phyloP scores from a whole-genome alignment of 129 eudicot species.

The Helianthus tuberosus region DNA sequence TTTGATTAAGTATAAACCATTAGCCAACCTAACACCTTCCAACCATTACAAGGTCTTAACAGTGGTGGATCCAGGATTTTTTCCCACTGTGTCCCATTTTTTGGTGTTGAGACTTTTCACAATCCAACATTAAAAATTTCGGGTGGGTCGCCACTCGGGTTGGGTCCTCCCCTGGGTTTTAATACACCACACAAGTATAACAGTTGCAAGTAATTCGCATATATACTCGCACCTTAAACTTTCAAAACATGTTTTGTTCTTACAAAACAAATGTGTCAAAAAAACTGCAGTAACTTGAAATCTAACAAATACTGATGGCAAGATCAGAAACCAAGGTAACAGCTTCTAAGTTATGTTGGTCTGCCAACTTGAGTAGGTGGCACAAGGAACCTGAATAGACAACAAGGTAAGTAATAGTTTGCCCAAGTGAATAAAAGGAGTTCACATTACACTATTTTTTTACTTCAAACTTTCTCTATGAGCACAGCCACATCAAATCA shows the following conservation, averaged over 20 bases:
- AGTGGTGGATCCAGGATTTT: too few relatives aligned
- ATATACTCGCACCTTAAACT: conserved; percentile 14
- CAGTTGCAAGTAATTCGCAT: conserved; percentile 8
- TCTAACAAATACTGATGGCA: conserved; percentile 28
- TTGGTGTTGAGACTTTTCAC: too few relatives aligned
- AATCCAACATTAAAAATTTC: too few relatives aligned
- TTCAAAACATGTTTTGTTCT: conserved; percentile 9
- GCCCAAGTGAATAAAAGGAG: too few relatives aligned
- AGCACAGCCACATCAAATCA: too few relatives aligned
- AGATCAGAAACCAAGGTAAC: conserved; percentile 22
- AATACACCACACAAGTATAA: conserved; percentile 9
- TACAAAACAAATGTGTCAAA: conserved; percentile 24
- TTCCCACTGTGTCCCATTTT: too few relatives aligned
- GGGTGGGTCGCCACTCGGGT: too few relatives aligned
- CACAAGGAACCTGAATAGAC: neutral
- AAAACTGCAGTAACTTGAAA: conserved; percentile 1
- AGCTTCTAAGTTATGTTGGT: neutral
- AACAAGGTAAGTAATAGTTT: too few relatives aligned
- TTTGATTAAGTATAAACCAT: too few relatives aligned
- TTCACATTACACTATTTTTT: too few relatives aligned
- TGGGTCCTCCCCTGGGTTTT: too few relatives aligned
- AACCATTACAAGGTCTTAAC: conserved; percentile 11
- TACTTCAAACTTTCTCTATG: too few relatives aligned
- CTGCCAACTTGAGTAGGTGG: conserved; percentile 4
- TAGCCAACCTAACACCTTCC: neutral